These are phyloP conservation scores for Passalora sequoiae DNA, from an alignment of 2,329 filamentous ascomycete species.

Conservation along the genomic window DNA sequence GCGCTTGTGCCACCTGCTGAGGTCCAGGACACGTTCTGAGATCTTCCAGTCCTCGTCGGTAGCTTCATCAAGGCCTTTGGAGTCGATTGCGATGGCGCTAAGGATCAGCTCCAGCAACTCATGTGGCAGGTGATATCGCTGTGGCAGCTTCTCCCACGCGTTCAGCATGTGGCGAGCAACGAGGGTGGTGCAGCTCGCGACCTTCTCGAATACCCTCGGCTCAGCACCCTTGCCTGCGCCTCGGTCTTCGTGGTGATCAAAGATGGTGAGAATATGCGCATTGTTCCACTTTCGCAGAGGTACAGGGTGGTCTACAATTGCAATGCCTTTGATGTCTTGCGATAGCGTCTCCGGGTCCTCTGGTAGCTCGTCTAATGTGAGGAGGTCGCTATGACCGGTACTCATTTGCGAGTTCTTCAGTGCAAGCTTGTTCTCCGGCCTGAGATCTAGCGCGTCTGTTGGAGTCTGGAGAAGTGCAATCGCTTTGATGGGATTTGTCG, in stretches of 20 bases:
- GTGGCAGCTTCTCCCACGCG: constrained; percentile 40
- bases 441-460: constrained; percentile 43
- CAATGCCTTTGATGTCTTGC: constrained; percentile 41
- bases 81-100: constrained; percentile 46
- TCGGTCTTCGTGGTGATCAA: constrained; percentile 45
- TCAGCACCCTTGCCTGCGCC: constrained; percentile 40
- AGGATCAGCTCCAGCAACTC: constrained; percentile 47
- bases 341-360: constrained; percentile 44
- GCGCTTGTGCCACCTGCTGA: constrained; percentile 41
- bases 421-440: constrained; percentile 46
- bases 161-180: constrained; percentile 46
- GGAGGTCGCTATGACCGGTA: constrained; percentile 42
- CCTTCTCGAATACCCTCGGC: constrained; percentile 43
- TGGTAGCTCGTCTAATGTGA: constrained; percentile 46
- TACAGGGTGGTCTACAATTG: constrained; percentile 43
- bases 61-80: constrained; percentile 37
- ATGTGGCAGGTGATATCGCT: constrained; percentile 47
- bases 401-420: constrained; percentile 45
- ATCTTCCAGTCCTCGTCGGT: constrained; percentile 39
- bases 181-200: constrained; percentile 44
- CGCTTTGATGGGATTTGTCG: constrained; percentile 41
- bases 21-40: constrained; percentile 38
- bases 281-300: constrained; percentile 43
- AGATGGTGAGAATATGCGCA: constrained; percentile 43
- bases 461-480: constrained; percentile 46